Conservation (phyloP, 1,284 basidiomycete species). For the Puccinia coronata region DNA sequence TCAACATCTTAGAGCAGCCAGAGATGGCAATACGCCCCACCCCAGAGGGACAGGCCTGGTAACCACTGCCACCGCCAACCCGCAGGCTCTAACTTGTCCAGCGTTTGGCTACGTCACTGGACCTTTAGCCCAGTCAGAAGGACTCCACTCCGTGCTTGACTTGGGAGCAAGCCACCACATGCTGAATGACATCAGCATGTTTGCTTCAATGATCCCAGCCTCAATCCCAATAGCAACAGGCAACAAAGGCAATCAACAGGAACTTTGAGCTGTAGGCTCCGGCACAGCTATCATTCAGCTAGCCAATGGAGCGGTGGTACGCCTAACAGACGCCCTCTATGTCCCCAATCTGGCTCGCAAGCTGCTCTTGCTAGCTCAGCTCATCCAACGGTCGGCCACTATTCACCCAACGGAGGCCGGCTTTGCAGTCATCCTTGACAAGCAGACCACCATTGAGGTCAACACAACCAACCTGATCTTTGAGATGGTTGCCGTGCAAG, state of each 20-base stretch:
- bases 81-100: no score
- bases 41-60: no score
- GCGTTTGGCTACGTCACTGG: neutral
- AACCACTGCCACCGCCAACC: no score
- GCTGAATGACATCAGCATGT: neutral
- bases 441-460: neutral
- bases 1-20: neutral
- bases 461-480: neutral
- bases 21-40: no score
- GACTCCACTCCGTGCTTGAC: neutral
- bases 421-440: neutral
- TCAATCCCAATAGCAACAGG: neutral
- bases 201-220: neutral
- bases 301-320: neutral
- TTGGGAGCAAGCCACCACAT: constrained; percentile 17
- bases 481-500: neutral
- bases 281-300: neutral
- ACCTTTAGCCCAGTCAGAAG: no score
- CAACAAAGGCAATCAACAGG: neutral
- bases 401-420: neutral
- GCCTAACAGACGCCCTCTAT: neutral
- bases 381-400: neutral
- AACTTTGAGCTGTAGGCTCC: neutral
- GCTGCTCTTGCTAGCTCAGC: neutral
- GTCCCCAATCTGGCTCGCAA: neutral